Conservation (phyloP, 345 rosid genomes). For the Syzygium oleosum region DNA sequence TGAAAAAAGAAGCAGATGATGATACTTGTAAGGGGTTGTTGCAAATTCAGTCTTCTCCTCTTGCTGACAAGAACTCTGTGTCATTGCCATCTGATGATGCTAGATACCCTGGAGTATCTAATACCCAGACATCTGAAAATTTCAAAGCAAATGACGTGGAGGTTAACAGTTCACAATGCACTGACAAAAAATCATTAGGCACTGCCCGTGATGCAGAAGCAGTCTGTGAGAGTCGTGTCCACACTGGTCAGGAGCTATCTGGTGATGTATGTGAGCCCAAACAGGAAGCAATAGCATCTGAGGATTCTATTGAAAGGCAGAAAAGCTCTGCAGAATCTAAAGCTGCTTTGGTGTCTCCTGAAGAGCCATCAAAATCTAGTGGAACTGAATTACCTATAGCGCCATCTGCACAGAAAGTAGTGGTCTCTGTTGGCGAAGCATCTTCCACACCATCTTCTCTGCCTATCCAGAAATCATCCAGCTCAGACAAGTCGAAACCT, state of each 20-base stretch:
- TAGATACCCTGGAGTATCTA: slow-evolving; percentile 17
- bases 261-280: slow-evolving; percentile 13
- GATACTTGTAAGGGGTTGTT: slow-evolving; percentile 11
- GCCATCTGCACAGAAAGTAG: slow-evolving; percentile 27
- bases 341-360: slow-evolving; percentile 17
- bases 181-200: slow-evolving; percentile 26
- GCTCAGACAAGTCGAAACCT: slow-evolving; percentile 31
- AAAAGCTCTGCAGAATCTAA: slow-evolving; percentile 28
- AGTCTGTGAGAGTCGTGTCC: slow-evolving; percentile 19
- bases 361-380: slow-evolving; percentile 33
- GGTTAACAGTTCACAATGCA: slow-evolving; percentile 21
- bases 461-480: slow-evolving; percentile 25
- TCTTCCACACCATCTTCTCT: slow-evolving; percentile 25
- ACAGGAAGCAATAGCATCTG: slow-evolving; percentile 27
- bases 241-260: slow-evolving; percentile 20
- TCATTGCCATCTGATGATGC: slow-evolving; percentile 13
- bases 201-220: slow-evolving; percentile 32
- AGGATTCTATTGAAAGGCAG: slow-evolving; percentile 17
- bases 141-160: slow-evolving; percentile 19
- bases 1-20: slow-evolving; percentile 30
- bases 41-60: slow-evolving; percentile 18
- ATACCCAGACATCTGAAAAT: slow-evolving; percentile 19
- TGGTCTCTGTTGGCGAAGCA: slow-evolving; percentile 38
- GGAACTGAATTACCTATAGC: slow-evolving; percentile 18
- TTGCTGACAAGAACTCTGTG: background rate